Percentiles rank a stretch among this genome's conserved stretches.
Evolutionary conservation across 1,139 yeast species (phyloP).

Genomic region (Protomyces pachydermus): DNA sequence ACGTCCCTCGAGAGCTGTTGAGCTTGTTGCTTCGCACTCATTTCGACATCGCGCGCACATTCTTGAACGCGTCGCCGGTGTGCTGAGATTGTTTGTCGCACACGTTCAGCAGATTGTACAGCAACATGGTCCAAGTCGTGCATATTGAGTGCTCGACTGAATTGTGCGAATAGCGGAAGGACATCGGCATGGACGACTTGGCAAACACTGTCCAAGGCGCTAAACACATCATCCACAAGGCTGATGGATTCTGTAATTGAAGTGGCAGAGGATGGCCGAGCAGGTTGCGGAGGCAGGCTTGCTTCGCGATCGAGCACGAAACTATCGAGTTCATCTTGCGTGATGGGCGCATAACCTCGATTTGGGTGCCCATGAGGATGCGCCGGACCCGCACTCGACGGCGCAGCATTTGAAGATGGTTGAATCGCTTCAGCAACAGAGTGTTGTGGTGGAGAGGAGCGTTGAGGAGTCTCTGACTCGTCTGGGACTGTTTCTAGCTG

Average conservation of each 20-base stretch:
- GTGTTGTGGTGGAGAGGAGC: too few species aligned
- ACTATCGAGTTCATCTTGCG: not conserved
- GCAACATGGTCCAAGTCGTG: not conserved
- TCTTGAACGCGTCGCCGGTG: not conserved
- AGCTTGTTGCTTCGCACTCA: not conserved
- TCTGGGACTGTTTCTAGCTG: not conserved
- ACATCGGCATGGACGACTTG: not conserved
- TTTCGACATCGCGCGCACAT: not conserved
- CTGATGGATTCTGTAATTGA: not conserved
- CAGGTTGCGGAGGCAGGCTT: not conserved
- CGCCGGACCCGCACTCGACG: not conserved
- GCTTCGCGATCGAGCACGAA: not conserved
- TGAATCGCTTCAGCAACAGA: not conserved
- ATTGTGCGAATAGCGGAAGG: not conserved
- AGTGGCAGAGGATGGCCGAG: not conserved
- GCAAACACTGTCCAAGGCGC: not conserved
- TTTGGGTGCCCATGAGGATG: not conserved
- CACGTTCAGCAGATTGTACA: not conserved
- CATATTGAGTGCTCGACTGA: not conserved
- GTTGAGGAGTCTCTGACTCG: not conserved
- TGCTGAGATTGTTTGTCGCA: not conserved
- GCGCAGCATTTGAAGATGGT: not conserved
- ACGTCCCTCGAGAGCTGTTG: not conserved
- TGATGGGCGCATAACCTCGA: not conserved
- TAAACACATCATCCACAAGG: not conserved